Evolutionary conservation across 495 filamentous ascomycete genomes (phyloP).

Genomic region (Poronia punctata): DNA sequence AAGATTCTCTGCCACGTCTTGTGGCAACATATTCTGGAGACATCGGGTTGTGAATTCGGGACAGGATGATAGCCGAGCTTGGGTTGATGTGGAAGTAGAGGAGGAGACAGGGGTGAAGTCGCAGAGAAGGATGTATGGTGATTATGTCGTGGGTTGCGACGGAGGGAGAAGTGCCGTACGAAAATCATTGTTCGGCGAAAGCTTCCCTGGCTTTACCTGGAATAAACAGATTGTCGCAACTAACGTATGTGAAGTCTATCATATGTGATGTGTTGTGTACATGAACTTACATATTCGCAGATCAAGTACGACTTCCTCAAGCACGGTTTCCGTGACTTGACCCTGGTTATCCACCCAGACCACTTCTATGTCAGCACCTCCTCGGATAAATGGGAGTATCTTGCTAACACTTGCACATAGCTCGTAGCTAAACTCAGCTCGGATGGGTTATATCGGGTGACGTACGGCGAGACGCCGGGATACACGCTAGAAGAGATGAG

Average conservation of each 20-base stretch:
- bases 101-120: no score
- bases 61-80: conserved; percentile 41
- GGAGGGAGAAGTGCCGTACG: conserved; percentile 51
- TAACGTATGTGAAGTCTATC: no score
- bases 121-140: conserved; percentile 36
- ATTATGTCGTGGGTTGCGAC: conserved; percentile 55
- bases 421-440: conserved; percentile 53
- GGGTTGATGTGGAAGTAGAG: conserved; percentile 46
- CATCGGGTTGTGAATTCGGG: conserved; percentile 43
- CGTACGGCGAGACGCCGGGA: conserved; percentile 49
- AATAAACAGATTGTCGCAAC: conserved; percentile 55
- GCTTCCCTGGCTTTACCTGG: conserved; percentile 54
- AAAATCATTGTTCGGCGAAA: conserved; percentile 48
- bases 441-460: conserved; percentile 54
- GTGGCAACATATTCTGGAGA: conserved; percentile 39
- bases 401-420: conserved; percentile 19
- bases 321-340: conserved; percentile 48
- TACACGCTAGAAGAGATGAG: conserved; percentile 47
- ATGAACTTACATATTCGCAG: no score
- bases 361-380: conserved; percentile 39
- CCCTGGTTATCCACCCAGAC: conserved; percentile 53
- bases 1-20: no score
- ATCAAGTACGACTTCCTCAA: conserved; percentile 51
- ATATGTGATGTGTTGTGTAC: no score
- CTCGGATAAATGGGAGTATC: not conserved